Evolutionary conservation across 1,139 yeast species (phyloP).

Genomic region (Blastobotrys indianensis): DNA sequence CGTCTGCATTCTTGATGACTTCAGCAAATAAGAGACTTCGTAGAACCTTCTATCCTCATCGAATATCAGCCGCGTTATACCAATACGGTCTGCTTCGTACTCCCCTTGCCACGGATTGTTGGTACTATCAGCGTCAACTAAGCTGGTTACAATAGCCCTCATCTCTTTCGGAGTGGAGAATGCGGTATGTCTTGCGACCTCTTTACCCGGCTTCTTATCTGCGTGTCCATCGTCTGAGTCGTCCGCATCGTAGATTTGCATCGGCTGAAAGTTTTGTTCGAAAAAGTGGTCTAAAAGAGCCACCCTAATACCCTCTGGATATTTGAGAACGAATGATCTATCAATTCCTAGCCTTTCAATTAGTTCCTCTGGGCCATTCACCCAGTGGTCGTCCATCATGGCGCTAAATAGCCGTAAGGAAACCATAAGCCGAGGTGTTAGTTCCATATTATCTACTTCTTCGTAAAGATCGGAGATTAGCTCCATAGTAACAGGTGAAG

Average conservation of each 20-base stretch:
- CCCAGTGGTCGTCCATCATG: no score
- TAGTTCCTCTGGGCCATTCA: no score
- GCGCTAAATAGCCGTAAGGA: no score
- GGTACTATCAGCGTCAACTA: slow-evolving; percentile 46
- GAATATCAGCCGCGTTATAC: slow-evolving; percentile 66
- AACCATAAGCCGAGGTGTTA: slow-evolving; percentile 2
- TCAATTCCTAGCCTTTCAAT: no score
- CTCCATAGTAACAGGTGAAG: slow-evolving; percentile 17
- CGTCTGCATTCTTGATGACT: slow-evolving; percentile 58
- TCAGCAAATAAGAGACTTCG: slow-evolving; percentile 67
- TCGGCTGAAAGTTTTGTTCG: not conserved
- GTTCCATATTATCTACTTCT: slow-evolving; percentile 1
- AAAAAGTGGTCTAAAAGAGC: slow-evolving; percentile 35
- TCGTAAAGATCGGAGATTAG: slow-evolving; percentile 38
- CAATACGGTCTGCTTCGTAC: slow-evolving; percentile 58
- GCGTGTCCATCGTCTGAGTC: no score
- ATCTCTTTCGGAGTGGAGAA: slow-evolving; percentile 37
- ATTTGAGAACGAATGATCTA: slow-evolving; percentile 47
- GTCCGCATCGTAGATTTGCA: not conserved
- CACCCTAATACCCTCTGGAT: slow-evolving; percentile 63
- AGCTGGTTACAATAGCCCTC: slow-evolving; percentile 42
- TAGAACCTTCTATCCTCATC: slow-evolving; percentile 72
- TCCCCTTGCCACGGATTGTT: slow-evolving; percentile 59
- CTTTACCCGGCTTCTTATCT: no score
- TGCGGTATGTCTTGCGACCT: no score